phyloP scores from a whole-genome alignment of 345 rosid genomes.

The Populus nigra region DNA sequence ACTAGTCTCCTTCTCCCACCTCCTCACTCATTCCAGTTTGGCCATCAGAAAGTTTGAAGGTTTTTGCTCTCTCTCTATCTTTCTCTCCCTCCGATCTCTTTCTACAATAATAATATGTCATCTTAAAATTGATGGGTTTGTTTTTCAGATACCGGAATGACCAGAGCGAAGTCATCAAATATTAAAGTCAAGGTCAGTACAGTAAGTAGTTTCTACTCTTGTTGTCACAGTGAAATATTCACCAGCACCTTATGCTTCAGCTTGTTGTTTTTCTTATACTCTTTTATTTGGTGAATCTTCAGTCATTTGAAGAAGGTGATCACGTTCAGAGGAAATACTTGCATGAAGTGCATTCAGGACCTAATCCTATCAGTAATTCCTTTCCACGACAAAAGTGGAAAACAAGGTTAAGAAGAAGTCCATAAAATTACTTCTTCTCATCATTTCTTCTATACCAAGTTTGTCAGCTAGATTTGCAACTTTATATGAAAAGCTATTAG shows the following conservation, averaged over 20 bases:
- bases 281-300: not conserved
- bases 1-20: not conserved
- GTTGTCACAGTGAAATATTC: not conserved
- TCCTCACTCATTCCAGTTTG: not conserved
- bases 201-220: not conserved
- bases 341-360: slow-evolving; percentile 42
- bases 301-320: slow-evolving; percentile 3
- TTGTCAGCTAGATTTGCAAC: not conserved
- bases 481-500: not conserved
- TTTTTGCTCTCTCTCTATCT: not conserved
- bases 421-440: not conserved
- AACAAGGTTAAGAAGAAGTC: not conserved
- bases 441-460: not conserved
- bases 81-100: not conserved
- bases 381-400: slow-evolving; percentile 19
- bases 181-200: not conserved
- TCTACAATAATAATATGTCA: not conserved
- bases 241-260: not conserved
- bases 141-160: not conserved
- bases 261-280: not conserved
- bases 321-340: slow-evolving; percentile 19
- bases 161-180: not conserved
- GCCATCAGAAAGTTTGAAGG: slow-evolving; percentile 2
- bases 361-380: slow-evolving; percentile 33
- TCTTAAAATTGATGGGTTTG: too few species aligned